Evolutionary conservation across 2,329 filamentous ascomycete species (phyloP), one percentile per base, ranked within the genome.

Genomic region (Beauveria australis): DNA sequence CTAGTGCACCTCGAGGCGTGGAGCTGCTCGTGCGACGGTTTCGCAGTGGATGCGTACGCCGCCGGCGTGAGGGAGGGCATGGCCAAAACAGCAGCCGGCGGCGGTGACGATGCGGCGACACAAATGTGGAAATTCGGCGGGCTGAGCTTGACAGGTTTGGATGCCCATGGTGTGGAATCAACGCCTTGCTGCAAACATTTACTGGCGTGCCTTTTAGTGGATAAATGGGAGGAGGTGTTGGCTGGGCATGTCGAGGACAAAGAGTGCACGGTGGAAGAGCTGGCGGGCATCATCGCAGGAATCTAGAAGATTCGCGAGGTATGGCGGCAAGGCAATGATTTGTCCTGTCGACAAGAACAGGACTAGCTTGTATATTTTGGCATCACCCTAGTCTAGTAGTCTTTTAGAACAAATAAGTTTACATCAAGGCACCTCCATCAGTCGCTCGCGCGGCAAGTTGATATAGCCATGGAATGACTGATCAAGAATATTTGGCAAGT

Each of bases 1-100:
- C 78, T 89, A 66, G 89, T 97, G 18, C 83, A 87, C 10, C 79
- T 92, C 1, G 67, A 72, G 1, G 84, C 88, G 1, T 97, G 94
- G 94, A 92, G 89, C 72, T 99, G 94, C 73, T 90, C 85, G 1
- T 99, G 94, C 76, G 88, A 92, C 3, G 87, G 86, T 1, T 97
- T 97, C 72, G 81, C 88, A 0, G 87, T 95, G 64, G 79, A 87
- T 22, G 83, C 87, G 2, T 92, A 92, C 66, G 78, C 68, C 24
- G 63, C 14, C n/a, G 16, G 19, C 4, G 37, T 30, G 43, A 24
- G 24, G 37, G 24, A 44, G 3, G 54, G 62, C 24, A 44, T n/a
- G 52, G 60, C 57, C 30, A 63, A 52, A 8, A 16, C 53, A 28
- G 49, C 24, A 12, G 14, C 40, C 5, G 37, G 8, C 14, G 53